Conservation (phyloP, 164 flowering plant species). For the Dillenia suffruticosa region DNA sequence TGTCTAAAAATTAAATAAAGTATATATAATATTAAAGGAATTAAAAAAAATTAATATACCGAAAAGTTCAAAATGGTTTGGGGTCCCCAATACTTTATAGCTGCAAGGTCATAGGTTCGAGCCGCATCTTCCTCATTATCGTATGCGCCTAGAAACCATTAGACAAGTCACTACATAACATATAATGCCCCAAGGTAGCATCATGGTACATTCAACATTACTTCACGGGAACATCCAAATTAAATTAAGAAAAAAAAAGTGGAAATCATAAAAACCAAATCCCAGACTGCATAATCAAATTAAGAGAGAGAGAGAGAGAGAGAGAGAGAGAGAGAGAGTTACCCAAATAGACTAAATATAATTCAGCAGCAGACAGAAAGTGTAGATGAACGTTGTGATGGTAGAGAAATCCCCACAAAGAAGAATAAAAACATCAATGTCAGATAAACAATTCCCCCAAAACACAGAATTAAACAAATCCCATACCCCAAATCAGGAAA, state of each 20-base stretch:
- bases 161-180: background rate
- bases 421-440: constrained; percentile 13
- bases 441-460: constrained; percentile 3
- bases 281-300: background rate
- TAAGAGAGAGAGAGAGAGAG: no score
- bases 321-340: constrained; percentile 14
- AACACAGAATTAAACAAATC: background rate
- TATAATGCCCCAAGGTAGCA: no score
- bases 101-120: constrained; percentile 89
- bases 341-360: constrained; percentile 72
- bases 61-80: constrained; percentile 73
- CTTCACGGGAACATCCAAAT: background rate
- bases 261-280: background rate
- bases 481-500: background rate
- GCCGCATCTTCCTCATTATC: constrained; percentile 92
- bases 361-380: constrained; percentile 31
- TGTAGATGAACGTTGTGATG: constrained; percentile 36
- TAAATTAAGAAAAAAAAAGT: background rate
- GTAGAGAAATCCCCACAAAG: constrained; percentile 23
- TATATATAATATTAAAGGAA: background rate
- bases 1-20: background rate
- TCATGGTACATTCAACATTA: constrained; percentile 1
- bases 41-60: constrained; percentile 29
- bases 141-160: constrained; percentile 61
- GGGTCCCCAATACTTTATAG: constrained; percentile 93